Evolutionary conservation across 345 rosid genomes (phyloP), one percentile per base, ranked within the genome.

Genomic region (Salix udensis): DNA sequence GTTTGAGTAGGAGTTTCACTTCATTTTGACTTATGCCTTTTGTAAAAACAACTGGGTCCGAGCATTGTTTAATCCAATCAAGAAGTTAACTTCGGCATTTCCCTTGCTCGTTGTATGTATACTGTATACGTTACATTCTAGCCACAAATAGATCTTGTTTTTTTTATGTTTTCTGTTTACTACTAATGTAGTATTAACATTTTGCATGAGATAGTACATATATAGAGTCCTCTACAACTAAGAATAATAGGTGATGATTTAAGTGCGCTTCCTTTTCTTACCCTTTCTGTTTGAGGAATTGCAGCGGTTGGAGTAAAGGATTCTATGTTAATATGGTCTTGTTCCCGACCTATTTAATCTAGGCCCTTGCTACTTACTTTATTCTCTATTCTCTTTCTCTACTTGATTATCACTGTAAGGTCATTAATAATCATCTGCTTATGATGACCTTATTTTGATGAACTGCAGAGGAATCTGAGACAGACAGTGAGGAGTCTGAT

Each of bases 401-500:
- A 65, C 44, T 36, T 16, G 19, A 34, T 30, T 15, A 36, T 66
- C n/a, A 8, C 36, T 34, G 23, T 36, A 34, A 40, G 62, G 24
- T 40, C 11, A 30, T 44, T 61, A 13, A 40, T 2, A 16, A 21
- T 24, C 61, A 31, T 24, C 52, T 70, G 67, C 72, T 82, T 55
- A 82, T 64, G 28, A 28, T 50, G 21, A 19, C 39, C 28, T 66
- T 37, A 21, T 80, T 72, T 76, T 55, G 73, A 42, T 71, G 14
- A 71, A 74, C 37, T 71, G 80, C 82, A 92, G 97, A 86, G 79
- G 96, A 89, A 88, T 89, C 90, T 44, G 94, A 92, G 75, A 87
- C 94, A 58, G 96, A 89, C 82, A 89, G 92, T 42, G 97, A 91
- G 81, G 96, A 88, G 79, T 91, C 96, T 39, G 96, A 85, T 71